Evolutionary conservation across 148 eudicot species (phyloP).

Genomic region (Rheum nobile): DNA sequence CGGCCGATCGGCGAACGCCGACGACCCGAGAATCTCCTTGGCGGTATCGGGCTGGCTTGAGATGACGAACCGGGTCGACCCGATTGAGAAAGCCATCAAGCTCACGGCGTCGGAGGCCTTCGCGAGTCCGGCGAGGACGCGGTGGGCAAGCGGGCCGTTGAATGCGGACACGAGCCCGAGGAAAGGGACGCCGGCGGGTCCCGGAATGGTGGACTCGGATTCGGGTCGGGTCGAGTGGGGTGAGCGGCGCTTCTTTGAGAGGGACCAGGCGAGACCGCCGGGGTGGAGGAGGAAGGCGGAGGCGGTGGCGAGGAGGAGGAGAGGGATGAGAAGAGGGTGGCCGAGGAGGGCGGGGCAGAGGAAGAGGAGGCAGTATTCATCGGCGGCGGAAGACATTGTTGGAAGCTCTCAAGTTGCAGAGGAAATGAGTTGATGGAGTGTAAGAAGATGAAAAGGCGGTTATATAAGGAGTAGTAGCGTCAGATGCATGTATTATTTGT

Average conservation of each 20-base stretch:
- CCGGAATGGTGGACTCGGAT: slow-evolving; percentile 34
- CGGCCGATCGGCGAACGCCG: slow-evolving; percentile 76
- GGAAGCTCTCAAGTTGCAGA: neutral
- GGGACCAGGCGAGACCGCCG: slow-evolving; percentile 79
- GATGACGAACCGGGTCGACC: slow-evolving; percentile 61
- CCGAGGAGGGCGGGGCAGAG: slow-evolving; percentile 11
- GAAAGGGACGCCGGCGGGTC: slow-evolving; percentile 66
- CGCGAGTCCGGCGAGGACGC: slow-evolving; percentile 28
- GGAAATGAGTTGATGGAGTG: neutral
- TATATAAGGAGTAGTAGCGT: neutral
- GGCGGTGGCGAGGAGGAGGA: slow-evolving; percentile 21
- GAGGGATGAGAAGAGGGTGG: slow-evolving; percentile 13
- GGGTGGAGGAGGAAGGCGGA: slow-evolving; percentile 45
- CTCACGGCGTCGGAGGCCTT: slow-evolving; percentile 12
- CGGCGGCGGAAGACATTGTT: slow-evolving; percentile 14
- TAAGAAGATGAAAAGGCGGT: neutral
- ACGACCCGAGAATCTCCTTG: slow-evolving; percentile 48
- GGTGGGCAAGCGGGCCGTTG: slow-evolving; percentile 35
- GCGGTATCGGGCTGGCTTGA: slow-evolving; percentile 62
- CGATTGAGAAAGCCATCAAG: slow-evolving; percentile 78
- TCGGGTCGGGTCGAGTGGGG: neutral
- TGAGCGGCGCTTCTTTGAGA: slow-evolving; percentile 17
- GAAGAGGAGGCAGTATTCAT: neutral
- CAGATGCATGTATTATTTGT: too few species aligned
- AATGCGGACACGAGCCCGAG: slow-evolving; percentile 38